Percentiles rank a stretch among this genome's conserved stretches.
These are phyloP conservation scores for Pyricularia grisea DNA, from an alignment of 2,329 filamentous ascomycete genomes.

Conservation along the genomic window DNA sequence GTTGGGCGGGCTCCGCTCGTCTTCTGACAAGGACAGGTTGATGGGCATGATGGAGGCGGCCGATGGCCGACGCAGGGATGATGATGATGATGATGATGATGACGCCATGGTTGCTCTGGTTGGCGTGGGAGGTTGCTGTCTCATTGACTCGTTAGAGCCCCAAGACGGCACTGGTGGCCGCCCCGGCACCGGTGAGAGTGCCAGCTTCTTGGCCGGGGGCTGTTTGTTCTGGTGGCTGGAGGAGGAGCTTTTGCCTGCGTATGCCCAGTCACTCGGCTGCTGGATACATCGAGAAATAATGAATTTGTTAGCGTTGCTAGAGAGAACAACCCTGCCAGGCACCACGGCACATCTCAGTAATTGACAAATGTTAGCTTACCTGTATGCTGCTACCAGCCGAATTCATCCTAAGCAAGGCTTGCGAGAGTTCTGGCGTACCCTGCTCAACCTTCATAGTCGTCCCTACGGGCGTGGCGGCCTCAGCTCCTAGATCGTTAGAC, in stretches of 20 bases:
- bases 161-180: constrained; percentile 47
- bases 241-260: constrained; percentile 10
- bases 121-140: constrained; percentile 11
- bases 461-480: constrained; percentile 13
- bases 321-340: background rate
- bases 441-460: constrained; percentile 10
- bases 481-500: constrained; percentile 19
- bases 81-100: too few relatives aligned
- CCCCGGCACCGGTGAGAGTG: constrained; percentile 39
- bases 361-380: constrained; percentile 17
- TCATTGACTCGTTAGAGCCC: constrained; percentile 24
- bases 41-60: constrained; percentile 25
- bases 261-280: constrained; percentile 34
- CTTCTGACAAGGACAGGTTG: constrained; percentile 49
- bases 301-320: background rate
- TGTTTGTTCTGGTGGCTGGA: constrained; percentile 26
- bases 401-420: constrained; percentile 21
- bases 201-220: constrained; percentile 42
- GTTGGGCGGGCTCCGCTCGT: constrained; percentile 46
- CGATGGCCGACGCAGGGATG: constrained; percentile 10
- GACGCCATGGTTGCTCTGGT: constrained; percentile 5
- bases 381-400: constrained; percentile 23
- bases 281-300: background rate
- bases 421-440: constrained; percentile 11
- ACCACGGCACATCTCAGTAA: background rate